Conservation (phyloP, 23 red algal species). For the Cyanidiococcus yangmingshanensis region DNA sequence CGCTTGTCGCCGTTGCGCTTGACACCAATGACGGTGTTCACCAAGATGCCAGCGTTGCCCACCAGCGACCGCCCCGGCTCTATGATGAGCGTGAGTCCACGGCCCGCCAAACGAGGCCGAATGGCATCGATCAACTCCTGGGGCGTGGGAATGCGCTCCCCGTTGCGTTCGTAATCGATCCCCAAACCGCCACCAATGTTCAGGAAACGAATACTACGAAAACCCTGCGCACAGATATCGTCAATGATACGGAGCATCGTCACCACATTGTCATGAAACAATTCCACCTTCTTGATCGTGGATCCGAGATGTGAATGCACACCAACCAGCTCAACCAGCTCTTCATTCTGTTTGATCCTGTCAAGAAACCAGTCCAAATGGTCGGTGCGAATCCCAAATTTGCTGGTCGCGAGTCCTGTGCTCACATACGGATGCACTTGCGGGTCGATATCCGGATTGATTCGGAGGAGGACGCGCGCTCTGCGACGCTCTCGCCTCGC, state of each 20-base stretch:
- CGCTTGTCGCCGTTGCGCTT: slow-evolving; percentile 80
- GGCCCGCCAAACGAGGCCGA: slow-evolving; percentile 42
- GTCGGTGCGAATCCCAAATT: slow-evolving; percentile 94
- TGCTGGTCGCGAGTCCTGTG: slow-evolving; percentile 78
- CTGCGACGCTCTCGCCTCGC: slow-evolving; percentile 32
- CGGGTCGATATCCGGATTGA: slow-evolving; percentile 93
- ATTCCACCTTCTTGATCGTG: slow-evolving; percentile 79
- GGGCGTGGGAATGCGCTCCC: slow-evolving; percentile 58
- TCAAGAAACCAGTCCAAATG: slow-evolving; percentile 86
- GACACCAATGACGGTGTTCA: slow-evolving; percentile 72
- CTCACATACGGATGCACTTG: slow-evolving; percentile 87
- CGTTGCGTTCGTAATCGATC: slow-evolving; percentile 77
- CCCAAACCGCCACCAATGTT: slow-evolving; percentile 93
- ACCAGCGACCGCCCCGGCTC: slow-evolving; percentile 85
- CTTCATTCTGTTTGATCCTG: slow-evolving; percentile 44
- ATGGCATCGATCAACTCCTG: slow-evolving; percentile 73
- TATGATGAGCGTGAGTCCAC: slow-evolving; percentile 65
- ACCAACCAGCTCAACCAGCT: slow-evolving; percentile 47
- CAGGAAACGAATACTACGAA: slow-evolving; percentile 52
- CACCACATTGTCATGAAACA: slow-evolving; percentile 73
- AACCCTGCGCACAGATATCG: slow-evolving; percentile 52
- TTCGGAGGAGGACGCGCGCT: slow-evolving; percentile 68
- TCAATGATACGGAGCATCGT: slow-evolving; percentile 79
- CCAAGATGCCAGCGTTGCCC: slow-evolving; percentile 64
- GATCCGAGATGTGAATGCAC: slow-evolving; percentile 89